phyloP scores from a whole-genome alignment of 768 basidiomycete genomes.

The Peribolospora baueri region DNA sequence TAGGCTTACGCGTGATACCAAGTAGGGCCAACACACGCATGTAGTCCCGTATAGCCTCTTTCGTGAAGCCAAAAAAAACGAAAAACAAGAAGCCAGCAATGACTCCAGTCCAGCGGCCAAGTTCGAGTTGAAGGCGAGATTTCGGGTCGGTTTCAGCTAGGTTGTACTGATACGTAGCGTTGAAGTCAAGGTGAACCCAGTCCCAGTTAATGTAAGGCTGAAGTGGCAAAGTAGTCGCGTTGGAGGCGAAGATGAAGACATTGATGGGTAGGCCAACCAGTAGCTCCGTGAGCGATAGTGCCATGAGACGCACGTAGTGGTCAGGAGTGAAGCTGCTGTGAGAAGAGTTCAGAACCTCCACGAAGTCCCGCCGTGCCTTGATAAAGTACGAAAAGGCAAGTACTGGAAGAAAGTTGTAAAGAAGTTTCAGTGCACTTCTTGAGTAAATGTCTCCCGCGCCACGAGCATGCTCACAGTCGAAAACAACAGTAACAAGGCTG shows the following conservation, averaged over 20 bases:
- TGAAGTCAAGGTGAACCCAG: slow-evolving; percentile 2
- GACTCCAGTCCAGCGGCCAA: too few relatives aligned
- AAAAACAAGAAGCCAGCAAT: too few relatives aligned
- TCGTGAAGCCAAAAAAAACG: too few relatives aligned
- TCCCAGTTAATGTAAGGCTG: slow-evolving; percentile 1
- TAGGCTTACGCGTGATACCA: too few relatives aligned
- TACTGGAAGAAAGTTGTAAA: neutral
- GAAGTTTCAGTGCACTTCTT: neutral
- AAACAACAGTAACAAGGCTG: neutral
- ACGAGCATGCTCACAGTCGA: neutral
- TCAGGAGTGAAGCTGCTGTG: slow-evolving; percentile 3
- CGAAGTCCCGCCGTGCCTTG: slow-evolving; percentile 1
- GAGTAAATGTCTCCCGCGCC: neutral
- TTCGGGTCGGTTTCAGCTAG: too few relatives aligned
- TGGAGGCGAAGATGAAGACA: neutral
- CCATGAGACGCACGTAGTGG: slow-evolving; percentile 3
- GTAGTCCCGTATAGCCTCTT: too few relatives aligned
- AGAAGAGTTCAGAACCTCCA: slow-evolving; percentile 1
- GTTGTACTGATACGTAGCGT: neutral
- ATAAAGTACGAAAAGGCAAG: slow-evolving; percentile 2
- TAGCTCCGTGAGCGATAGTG: neutral
- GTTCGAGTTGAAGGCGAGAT: too few relatives aligned
- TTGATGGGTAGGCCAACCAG: neutral
- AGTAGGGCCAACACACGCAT: too few relatives aligned
- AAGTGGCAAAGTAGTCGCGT: neutral